Percentiles rank a stretch among this genome's conserved stretches.
These are phyloP conservation scores for Ophiostoma sp. DNA, from an alignment of 2,329 filamentous ascomycete genomes.

Conservation along the genomic window DNA sequence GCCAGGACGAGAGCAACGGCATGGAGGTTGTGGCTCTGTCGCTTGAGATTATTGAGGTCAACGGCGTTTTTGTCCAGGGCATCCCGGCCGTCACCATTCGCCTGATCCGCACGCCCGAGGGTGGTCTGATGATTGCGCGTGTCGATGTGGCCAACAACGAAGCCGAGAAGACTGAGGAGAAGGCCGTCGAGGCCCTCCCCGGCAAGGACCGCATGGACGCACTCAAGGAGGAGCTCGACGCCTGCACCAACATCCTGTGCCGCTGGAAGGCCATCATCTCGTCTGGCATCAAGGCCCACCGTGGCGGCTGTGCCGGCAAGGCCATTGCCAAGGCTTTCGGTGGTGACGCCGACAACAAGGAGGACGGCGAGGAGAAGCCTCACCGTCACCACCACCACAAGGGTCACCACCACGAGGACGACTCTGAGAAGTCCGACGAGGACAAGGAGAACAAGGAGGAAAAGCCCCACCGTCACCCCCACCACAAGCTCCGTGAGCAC, in stretches of 20 bases:
- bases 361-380: not conserved
- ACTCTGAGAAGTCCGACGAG: slow-evolving; percentile 18
- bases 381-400: slow-evolving; percentile 30
- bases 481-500: slow-evolving; percentile 34
- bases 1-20: slow-evolving; percentile 52
- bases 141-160: slow-evolving; percentile 41
- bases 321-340: slow-evolving; percentile 4
- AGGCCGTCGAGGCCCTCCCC: not conserved
- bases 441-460: slow-evolving; percentile 8
- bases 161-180: not conserved
- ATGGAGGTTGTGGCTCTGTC: slow-evolving; percentile 56
- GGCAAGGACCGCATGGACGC: slow-evolving; percentile 19
- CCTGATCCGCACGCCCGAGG: slow-evolving; percentile 59
- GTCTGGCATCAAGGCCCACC: slow-evolving; percentile 42
- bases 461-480: slow-evolving; percentile 30
- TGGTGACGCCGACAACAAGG: slow-evolving; percentile 11
- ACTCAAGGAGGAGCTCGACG: slow-evolving; percentile 34
- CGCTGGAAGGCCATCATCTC: slow-evolving; percentile 55
- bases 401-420: slow-evolving; percentile 31
- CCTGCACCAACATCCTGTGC: slow-evolving; percentile 53
- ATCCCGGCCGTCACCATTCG: slow-evolving; percentile 60
- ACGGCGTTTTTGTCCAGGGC: slow-evolving; percentile 53
- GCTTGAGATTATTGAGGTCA: slow-evolving; percentile 62
- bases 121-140: slow-evolving; percentile 56
- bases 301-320: slow-evolving; percentile 43